These are phyloP conservation scores for Ormosia semicastrata DNA, from an alignment of 306 rosid genomes.

Conservation along the genomic window DNA sequence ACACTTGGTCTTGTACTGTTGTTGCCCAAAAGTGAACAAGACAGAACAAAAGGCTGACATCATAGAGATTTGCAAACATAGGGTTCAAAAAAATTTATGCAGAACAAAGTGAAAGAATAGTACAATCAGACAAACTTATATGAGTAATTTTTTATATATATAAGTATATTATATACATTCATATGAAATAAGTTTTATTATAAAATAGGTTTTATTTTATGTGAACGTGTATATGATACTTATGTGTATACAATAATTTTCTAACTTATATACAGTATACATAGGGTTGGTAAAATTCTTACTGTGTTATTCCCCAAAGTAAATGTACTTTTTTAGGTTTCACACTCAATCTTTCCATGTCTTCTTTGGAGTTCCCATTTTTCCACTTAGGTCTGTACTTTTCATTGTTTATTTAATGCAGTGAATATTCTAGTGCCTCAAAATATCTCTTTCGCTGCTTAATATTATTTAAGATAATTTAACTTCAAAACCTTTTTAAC, in stretches of 20 bases:
- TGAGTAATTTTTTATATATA: no score
- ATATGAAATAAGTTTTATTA: no score
- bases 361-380: not conserved
- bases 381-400: not conserved
- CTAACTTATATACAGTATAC: not conserved
- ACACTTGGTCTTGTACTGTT: not conserved
- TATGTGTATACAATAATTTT: no score
- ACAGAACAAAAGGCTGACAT: conserved; percentile 24
- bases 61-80: conserved; percentile 17
- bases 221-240: no score
- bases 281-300: conserved; percentile 9
- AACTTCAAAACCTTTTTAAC: conserved; percentile 12
- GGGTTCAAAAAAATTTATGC: not conserved
- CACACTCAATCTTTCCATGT: not conserved
- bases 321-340: conserved; percentile 18
- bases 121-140: not conserved
- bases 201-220: no score
- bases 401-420: not conserved
- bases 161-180: no score
- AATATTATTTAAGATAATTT: not conserved
- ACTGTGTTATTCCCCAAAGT: conserved; percentile 13
- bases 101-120: conserved; percentile 22
- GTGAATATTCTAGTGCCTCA: not conserved
- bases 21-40: conserved; percentile 21
- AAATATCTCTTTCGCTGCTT: not conserved